Conservation (phyloP, 2,329 filamentous ascomycete species). For the Pestalotiopsis sp. region DNA sequence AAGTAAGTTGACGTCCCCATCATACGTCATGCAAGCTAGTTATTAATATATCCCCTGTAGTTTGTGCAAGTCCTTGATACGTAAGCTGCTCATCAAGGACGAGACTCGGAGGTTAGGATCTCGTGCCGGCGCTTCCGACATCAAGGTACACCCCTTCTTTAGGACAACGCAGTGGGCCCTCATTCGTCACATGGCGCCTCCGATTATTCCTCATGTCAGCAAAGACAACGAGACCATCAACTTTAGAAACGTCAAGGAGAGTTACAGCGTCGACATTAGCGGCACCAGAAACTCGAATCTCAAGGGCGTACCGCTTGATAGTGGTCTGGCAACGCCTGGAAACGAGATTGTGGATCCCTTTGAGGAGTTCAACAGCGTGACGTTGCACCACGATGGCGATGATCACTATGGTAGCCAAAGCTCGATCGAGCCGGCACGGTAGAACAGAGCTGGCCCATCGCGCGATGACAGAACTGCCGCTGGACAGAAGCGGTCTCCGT, state of each 20-base stretch:
- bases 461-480: neutral
- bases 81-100: constrained; percentile 97
- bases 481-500: neutral
- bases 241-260: constrained; percentile 98
- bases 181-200: constrained; percentile 96
- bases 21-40: neutral
- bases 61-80: constrained; percentile 93
- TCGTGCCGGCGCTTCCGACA: constrained; percentile 92
- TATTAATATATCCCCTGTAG: constrained; percentile 46
- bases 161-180: constrained; percentile 94
- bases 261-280: constrained; percentile 86
- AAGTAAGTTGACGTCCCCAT: constrained; percentile 66
- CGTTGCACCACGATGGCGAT: constrained; percentile 93
- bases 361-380: constrained; percentile 98
- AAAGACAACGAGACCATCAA: constrained; percentile 93
- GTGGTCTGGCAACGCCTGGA: constrained; percentile 81
- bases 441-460: neutral
- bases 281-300: constrained; percentile 55
- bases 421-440: constrained; percentile 26
- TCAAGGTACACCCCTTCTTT: constrained; percentile 97
- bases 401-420: constrained; percentile 48
- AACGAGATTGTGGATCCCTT: constrained; percentile 87
- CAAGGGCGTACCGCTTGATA: constrained; percentile 86
- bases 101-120: constrained; percentile 92
- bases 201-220: constrained; percentile 90